phyloP scores from a whole-genome alignment of 495 filamentous ascomycete species.

The Lasiosphaeria hispida region DNA sequence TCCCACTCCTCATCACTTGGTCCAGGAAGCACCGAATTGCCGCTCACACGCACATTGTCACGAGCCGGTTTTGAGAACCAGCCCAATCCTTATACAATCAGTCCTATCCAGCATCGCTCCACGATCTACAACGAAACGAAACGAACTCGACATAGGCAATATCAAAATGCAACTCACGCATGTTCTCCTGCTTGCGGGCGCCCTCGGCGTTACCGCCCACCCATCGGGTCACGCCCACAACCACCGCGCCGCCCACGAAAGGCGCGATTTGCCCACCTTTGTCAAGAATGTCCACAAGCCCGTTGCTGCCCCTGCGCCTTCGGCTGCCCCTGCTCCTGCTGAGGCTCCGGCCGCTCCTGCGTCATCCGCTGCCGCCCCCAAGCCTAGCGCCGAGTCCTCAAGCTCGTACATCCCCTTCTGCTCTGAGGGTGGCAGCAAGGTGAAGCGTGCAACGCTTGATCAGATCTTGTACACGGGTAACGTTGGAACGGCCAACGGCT shows the following conservation, averaged over 20 bases:
- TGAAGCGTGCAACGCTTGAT: slow-evolving; percentile 36
- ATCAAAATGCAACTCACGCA: slow-evolving; percentile 31
- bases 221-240: slow-evolving; percentile 35
- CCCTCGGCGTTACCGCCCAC: slow-evolving; percentile 27
- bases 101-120: neutral
- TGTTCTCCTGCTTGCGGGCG: slow-evolving; percentile 30
- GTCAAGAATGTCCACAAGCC: slow-evolving; percentile 27
- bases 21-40: slow-evolving; percentile 11
- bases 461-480: slow-evolving; percentile 39
- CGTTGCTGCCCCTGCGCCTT: slow-evolving; percentile 1
- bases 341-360: slow-evolving; percentile 1
- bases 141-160: slow-evolving; percentile 13
- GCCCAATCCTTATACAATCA: neutral
- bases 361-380: slow-evolving; percentile 4
- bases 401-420: slow-evolving; percentile 26
- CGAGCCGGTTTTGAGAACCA: slow-evolving; percentile 10
- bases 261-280: slow-evolving; percentile 19
- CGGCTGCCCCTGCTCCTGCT: slow-evolving; percentile 2
- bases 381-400: neutral
- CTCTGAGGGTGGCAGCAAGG: slow-evolving; percentile 21
- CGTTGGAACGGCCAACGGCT: slow-evolving; percentile 27
- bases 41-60: neutral
- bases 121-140: slow-evolving; percentile 6
- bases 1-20: neutral
- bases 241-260: slow-evolving; percentile 27